Evolutionary conservation across 2,329 filamentous ascomycete genomes (phyloP).

Genomic region (Trichoderma citrinoviride): DNA sequence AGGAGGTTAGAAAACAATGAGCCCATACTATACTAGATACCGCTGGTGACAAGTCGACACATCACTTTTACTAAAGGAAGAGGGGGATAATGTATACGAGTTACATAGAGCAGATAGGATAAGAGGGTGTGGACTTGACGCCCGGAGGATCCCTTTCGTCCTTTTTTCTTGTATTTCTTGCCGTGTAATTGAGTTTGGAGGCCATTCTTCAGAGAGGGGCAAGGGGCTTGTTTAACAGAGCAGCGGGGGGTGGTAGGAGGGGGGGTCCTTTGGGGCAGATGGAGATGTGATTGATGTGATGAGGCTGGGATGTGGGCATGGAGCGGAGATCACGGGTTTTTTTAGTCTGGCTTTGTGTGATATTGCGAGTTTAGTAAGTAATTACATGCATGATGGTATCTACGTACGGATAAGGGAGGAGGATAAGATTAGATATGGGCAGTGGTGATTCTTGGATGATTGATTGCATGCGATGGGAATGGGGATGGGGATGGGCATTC

Average conservation of each 20-base stretch:
- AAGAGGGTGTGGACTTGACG: not conserved
- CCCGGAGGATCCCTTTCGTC: not conserved
- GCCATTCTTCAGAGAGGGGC: not conserved
- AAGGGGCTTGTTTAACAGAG: no score
- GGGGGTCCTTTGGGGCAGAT: not conserved
- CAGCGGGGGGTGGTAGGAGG: no score
- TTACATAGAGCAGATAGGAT: not conserved
- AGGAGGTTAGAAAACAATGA: not conserved
- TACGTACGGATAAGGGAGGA: no score
- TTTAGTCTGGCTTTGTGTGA: not conserved
- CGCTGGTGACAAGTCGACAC: not conserved
- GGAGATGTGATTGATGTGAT: constrained; percentile 16
- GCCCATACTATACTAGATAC: not conserved
- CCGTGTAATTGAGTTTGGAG: not conserved
- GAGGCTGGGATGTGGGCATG: constrained; percentile 14
- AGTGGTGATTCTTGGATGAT: no score
- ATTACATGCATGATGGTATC: no score
- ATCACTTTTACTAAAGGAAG: not conserved
- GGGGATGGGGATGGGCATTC: no score
- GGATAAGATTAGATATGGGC: no score
- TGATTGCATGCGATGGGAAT: no score
- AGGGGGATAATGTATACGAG: no score
- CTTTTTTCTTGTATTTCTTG: not conserved
- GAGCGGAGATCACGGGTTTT: constrained; percentile 18
- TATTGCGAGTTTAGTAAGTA: no score